Base-by-base conservation (phyloP, 2,329 filamentous ascomycete genomes). In the Trichothecium sympodiale region DNA sequence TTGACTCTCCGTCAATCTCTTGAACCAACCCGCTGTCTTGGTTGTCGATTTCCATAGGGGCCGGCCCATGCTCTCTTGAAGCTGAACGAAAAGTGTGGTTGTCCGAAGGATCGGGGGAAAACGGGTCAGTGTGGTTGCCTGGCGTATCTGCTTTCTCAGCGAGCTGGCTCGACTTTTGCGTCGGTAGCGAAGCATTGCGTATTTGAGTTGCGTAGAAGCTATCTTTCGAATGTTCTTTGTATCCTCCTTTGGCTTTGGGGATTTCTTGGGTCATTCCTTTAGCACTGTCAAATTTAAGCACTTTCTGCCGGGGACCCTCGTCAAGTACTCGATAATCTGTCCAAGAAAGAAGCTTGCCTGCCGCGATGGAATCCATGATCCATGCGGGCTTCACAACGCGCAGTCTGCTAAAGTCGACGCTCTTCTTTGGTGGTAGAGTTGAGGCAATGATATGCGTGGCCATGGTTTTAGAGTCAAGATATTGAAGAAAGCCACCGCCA, bases 401-500 rank as follows among this genome's bases (percentile, higher is more conserved):
- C 56, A 96, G 95, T 44, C 75, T 77, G 36, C 69, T 73, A 51
- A 94, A 95, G 44, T 98, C 91, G 36, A 89, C 75, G 18, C 77
- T 77, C 58, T 98, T 98, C 62, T 95, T 96, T 0, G 86, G 88
- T 0, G 91, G 91, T 16, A 98, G 64, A 36, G 76, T 81, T 35
- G 86, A 89, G 4, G 89, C 88, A 47, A 98, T 87, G 46, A 98
- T 94, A 54, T 98, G 89, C 1, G 93, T 98, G 0, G 87, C 89
- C 54, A 83, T 81, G 1, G 89, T 96, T 63, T 98, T 98, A 27
- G 80, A 83, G 56, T 95, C 88, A 9, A 98, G 65, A 50, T 96
- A 96, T 55, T 98, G 91, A 41, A 95, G 71, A 47, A 94, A 96
- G 0, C 83, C 84, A 23, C 88, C 93, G n/a, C 91, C 91, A 72